These are phyloP conservation scores for Cystofilobasidium ferigula DNA, from an alignment of 768 basidiomycete genomes.

Conservation along the genomic window DNA sequence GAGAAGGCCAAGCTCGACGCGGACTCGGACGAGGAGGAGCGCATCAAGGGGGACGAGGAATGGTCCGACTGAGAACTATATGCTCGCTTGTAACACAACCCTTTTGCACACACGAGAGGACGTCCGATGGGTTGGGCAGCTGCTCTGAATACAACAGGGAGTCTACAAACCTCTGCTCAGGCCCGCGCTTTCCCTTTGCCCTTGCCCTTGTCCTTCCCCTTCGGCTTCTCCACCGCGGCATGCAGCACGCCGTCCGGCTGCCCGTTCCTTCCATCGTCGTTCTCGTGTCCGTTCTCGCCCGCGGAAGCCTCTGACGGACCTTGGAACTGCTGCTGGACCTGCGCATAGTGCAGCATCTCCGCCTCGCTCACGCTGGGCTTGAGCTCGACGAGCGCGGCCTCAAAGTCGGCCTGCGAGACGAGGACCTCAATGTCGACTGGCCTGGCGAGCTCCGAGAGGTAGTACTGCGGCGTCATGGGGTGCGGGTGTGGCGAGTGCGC, in stretches of 20 bases:
- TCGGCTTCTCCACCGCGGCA: not conserved
- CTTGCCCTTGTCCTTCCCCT: not conserved
- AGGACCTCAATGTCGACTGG: slow-evolving; percentile 59
- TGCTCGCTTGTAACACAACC: too few relatives aligned
- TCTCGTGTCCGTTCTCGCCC: not conserved
- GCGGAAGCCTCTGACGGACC: not conserved
- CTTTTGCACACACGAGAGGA: too few relatives aligned
- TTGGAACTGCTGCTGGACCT: slow-evolving; percentile 14
- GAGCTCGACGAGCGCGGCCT: slow-evolving; percentile 52
- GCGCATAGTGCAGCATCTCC: slow-evolving; percentile 22
- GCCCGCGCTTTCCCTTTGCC: slow-evolving; percentile 12
- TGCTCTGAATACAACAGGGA: too few relatives aligned
- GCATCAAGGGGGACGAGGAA: slow-evolving; percentile 24
- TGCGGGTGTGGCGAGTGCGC: slow-evolving; percentile 42
- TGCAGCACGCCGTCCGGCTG: not conserved
- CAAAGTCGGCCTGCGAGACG: slow-evolving; percentile 68
- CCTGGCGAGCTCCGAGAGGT: slow-evolving; percentile 68
- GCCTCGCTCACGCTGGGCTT: slow-evolving; percentile 32
- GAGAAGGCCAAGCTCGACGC: slow-evolving; percentile 33
- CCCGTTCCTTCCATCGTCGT: too few relatives aligned
- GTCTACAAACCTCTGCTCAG: not conserved
- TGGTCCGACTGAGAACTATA: too few relatives aligned
- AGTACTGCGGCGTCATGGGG: slow-evolving; percentile 78
- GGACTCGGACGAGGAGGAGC: slow-evolving; percentile 18
- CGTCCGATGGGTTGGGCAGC: too few relatives aligned